These are phyloP conservation scores for Harringtonia aguacate DNA, from an alignment of 2,329 filamentous ascomycete species.

Conservation along the genomic window DNA sequence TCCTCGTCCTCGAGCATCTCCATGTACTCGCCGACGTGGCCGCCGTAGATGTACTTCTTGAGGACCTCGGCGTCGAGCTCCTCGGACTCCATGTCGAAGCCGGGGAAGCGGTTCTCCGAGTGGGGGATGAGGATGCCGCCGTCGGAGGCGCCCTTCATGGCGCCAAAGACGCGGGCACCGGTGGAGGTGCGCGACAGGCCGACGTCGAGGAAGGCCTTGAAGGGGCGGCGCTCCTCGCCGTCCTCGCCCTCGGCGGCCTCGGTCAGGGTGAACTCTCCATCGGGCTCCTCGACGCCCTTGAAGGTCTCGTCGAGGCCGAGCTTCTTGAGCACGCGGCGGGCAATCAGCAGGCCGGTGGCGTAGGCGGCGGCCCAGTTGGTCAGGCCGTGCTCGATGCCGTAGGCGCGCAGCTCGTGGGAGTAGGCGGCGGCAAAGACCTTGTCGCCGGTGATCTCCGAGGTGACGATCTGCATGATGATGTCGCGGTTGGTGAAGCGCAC, in stretches of 20 bases:
- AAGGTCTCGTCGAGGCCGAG: constrained; percentile 91
- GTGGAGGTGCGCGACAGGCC: constrained; percentile 96
- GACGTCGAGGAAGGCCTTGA: constrained; percentile 98
- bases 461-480: constrained; percentile 96
- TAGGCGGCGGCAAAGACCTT: constrained; percentile 92
- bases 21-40: constrained; percentile 99
- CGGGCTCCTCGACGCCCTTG: constrained; percentile 89
- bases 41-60: constrained; percentile 98
- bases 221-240: constrained; percentile 79
- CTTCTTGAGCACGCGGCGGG: constrained; percentile 94
- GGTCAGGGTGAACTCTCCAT: constrained; percentile 92
- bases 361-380: constrained; percentile 99
- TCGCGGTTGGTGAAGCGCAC: constrained; percentile 99
- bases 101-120: constrained; percentile 99
- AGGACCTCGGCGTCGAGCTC: constrained; percentile 95
- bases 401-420: constrained; percentile 94
- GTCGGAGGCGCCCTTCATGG: constrained; percentile 99
- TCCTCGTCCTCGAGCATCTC: constrained; percentile 98
- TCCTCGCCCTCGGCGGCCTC: constrained; percentile 88
- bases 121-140: constrained; percentile 95
- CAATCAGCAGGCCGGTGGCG: constrained; percentile 90
- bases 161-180: constrained; percentile 96
- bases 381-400: constrained; percentile 95
- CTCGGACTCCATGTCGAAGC: constrained; percentile 94
- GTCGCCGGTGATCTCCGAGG: constrained; percentile 92